Evolutionary conservation across 2,329 filamentous ascomycete genomes (phyloP).

Genomic region (Botrytis medusae): DNA sequence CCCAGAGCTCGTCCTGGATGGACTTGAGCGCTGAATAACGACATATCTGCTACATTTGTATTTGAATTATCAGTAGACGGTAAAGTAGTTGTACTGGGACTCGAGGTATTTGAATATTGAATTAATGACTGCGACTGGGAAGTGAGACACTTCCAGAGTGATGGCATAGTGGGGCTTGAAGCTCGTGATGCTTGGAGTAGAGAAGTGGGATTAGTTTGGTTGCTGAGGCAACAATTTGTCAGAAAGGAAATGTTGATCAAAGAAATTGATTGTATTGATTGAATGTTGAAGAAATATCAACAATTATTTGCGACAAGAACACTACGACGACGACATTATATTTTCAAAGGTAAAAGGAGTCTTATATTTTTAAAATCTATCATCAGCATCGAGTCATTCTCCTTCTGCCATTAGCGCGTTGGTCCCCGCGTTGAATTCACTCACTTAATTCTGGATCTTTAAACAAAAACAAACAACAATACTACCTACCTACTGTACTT

Average conservation of each 20-base stretch:
- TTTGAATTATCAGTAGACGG: background rate
- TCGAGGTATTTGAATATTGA: background rate
- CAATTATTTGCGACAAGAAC: conserved; percentile 2
- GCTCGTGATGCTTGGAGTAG: conserved; percentile 7
- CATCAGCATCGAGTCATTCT: background rate
- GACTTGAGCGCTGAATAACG: conserved; percentile 60
- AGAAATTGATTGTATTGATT: background rate
- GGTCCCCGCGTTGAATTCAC: background rate
- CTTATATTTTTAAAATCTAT: background rate
- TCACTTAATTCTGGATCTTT: background rate
- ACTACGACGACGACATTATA: background rate
- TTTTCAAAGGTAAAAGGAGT: background rate
- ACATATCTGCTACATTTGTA: conserved; percentile 39
- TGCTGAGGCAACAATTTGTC: conserved; percentile 2
- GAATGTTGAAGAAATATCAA: conserved; percentile 2
- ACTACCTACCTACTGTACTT: background rate
- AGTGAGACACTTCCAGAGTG: conserved; percentile 10
- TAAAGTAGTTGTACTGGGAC: background rate
- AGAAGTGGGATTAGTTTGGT: conserved; percentile 13
- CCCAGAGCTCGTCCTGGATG: conserved; percentile 62
- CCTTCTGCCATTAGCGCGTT: background rate
- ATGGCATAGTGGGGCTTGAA: conserved; percentile 19
- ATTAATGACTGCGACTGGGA: background rate
- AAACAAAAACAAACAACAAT: conserved; percentile 9
- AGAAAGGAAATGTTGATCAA: conserved; percentile 7